Evolutionary conservation across 1,139 yeast genomes (phyloP), one percentile per base, ranked within the genome.

Genomic region (Nakaseomyces delphensis): DNA sequence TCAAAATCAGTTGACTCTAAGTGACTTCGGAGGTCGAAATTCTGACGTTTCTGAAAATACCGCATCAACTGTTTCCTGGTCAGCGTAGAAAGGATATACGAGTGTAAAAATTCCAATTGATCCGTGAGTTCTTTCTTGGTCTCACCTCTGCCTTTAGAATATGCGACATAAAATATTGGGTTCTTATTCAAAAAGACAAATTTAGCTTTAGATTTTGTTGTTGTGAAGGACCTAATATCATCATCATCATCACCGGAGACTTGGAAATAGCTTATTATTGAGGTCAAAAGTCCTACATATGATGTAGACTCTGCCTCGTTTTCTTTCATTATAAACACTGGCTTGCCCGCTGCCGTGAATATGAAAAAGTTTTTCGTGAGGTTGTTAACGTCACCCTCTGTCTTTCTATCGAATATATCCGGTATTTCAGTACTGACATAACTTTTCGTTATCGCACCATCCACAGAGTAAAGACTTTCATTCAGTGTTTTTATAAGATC

Each of bases 271-370:
- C 57, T 60, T 15, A 70, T 58, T 8, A 71, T 57, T 0, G 75
- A 70, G 46, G 69, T 71, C 2, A 71, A 56, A 10, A 69, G 56
- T 1, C 91, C 93, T 68, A 84, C 77, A 55, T 83, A 83, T 1
- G 91, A 85, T 39, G 83, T 67, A 1, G 83, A 69, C 20, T 79
- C 64, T 40, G 77, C 80, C 47, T 86, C 95, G 0, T 77, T 66
- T 3, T 95, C 96, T 56, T 80, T 73, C 69, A 83, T 69, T 1
- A 94, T 76, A 61, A 82, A 91, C 6, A 91, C 83, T 1, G 96
- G 96, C 60, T 91, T 91, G 0, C 98, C 98, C 0, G 97, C 95
- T 2, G 80, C 67, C 0, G 96, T 86, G n/a, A 91, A 68, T 5
- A 91, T 77, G 50, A 87, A 78, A 54, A 83, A 86, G 39, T 57